Conservation (phyloP, 1,284 basidiomycete genomes). For the Leccinum fallax region DNA sequence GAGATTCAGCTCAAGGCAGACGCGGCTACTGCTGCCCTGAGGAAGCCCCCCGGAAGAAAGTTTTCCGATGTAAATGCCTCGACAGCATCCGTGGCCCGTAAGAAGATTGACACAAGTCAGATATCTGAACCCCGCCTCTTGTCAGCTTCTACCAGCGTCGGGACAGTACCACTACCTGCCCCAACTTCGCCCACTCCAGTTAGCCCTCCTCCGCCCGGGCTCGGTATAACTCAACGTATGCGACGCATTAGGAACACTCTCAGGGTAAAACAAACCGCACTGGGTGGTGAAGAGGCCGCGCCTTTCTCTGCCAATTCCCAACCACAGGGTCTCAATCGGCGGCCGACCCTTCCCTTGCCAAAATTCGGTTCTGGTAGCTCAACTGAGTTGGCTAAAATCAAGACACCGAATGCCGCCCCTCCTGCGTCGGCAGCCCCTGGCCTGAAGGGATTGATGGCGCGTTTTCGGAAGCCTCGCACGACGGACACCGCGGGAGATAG, state of each 20-base stretch:
- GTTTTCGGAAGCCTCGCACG: constrained; percentile 67
- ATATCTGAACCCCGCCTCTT: constrained; percentile 75
- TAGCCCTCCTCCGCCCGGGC: constrained; percentile 39
- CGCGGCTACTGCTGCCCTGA: constrained; percentile 69
- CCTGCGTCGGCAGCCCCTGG: constrained; percentile 73
- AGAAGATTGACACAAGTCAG: constrained; percentile 66
- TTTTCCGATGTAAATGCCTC: constrained; percentile 41
- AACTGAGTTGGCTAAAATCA: constrained; percentile 53
- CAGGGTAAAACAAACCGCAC: constrained; percentile 55
- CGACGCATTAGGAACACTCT: constrained; percentile 71
- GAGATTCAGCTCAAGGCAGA: constrained; percentile 73
- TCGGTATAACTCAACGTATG: constrained; percentile 65
- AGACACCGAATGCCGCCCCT: constrained; percentile 53
- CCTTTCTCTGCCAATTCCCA: constrained; percentile 46
- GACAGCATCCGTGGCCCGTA: constrained; percentile 50
- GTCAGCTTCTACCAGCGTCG: constrained; percentile 74
- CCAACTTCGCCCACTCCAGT: constrained; percentile 34
- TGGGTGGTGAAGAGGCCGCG: constrained; percentile 55
- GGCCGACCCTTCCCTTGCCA: constrained; percentile 38
- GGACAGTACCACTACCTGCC: constrained; percentile 66
- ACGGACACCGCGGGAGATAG: constrained; percentile 36
- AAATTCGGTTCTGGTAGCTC: constrained; percentile 46
- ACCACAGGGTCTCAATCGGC: constrained; percentile 43
- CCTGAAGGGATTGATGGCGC: constrained; percentile 76
- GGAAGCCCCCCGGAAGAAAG: constrained; percentile 55